These are phyloP conservation scores for Thalia dealbata DNA, from an alignment of 176 grass and related monocot genomes.

Conservation along the genomic window DNA sequence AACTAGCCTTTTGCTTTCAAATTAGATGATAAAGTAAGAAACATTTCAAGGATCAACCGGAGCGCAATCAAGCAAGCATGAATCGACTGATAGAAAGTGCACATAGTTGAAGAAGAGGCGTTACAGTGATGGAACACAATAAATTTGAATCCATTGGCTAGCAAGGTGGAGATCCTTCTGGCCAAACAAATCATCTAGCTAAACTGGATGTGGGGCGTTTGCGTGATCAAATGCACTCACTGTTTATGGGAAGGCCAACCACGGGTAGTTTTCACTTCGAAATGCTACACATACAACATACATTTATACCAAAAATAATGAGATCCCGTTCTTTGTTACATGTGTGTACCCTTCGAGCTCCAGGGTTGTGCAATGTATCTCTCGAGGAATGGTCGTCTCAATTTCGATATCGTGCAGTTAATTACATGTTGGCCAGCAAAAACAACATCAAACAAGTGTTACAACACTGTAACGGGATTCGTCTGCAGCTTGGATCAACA, in stretches of 20 bases:
- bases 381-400: background rate
- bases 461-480: background rate
- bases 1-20: too few species aligned
- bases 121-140: too few species aligned
- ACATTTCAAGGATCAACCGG: too few species aligned
- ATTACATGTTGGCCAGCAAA: background rate
- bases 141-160: too few species aligned
- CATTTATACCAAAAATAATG: background rate
- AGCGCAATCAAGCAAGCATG: too few species aligned
- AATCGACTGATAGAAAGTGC: too few species aligned
- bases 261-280: background rate
- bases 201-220: background rate
- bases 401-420: background rate
- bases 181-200: too few species aligned
- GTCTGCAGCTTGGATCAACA: background rate
- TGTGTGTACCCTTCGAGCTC: background rate
- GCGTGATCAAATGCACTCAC: background rate
- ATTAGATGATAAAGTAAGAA: too few species aligned
- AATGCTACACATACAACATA: background rate
- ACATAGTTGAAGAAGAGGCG: too few species aligned
- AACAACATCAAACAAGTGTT: background rate
- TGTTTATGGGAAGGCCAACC: background rate
- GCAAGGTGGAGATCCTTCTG: too few species aligned
- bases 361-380: background rate
- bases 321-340: background rate